phyloP scores from a whole-genome alignment of 192 early-diverging fungal genomes.

The Coemansia sp. region DNA sequence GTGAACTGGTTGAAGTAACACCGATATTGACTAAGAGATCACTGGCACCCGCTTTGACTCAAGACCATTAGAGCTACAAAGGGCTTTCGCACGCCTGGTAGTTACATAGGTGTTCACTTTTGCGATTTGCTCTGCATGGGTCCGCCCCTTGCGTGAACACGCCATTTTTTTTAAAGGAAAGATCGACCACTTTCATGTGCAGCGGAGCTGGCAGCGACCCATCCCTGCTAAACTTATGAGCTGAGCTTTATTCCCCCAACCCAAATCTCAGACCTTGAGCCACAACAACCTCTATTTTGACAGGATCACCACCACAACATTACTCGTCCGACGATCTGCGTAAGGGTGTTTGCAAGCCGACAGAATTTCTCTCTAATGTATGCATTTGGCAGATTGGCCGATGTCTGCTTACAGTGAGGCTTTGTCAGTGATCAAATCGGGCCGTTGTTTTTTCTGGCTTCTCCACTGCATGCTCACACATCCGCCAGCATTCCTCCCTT shows the following conservation, averaged over 20 bases:
- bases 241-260: slow-evolving; percentile 5
- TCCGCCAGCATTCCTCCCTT: neutral
- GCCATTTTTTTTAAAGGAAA: neutral
- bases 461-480: neutral
- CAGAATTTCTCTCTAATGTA: neutral
- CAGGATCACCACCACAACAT: neutral
- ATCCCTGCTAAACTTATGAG: neutral
- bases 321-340: neutral
- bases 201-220: neutral
- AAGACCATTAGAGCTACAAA: neutral
- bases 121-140: neutral
- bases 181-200: neutral
- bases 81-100: too few relatives aligned
- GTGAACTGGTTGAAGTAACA: too few relatives aligned
- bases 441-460: neutral
- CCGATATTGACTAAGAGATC: too few relatives aligned
- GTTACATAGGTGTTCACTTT: neutral
- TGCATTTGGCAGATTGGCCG: neutral
- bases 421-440: neutral
- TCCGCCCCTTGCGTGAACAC: slow-evolving; percentile 3
- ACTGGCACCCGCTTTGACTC: too few relatives aligned
- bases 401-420: neutral
- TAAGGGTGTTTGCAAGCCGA: neutral
- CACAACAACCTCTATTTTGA: neutral
- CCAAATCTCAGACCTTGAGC: neutral